Conservation (phyloP, 768 basidiomycete species). For the Tulasnella sp. region DNA sequence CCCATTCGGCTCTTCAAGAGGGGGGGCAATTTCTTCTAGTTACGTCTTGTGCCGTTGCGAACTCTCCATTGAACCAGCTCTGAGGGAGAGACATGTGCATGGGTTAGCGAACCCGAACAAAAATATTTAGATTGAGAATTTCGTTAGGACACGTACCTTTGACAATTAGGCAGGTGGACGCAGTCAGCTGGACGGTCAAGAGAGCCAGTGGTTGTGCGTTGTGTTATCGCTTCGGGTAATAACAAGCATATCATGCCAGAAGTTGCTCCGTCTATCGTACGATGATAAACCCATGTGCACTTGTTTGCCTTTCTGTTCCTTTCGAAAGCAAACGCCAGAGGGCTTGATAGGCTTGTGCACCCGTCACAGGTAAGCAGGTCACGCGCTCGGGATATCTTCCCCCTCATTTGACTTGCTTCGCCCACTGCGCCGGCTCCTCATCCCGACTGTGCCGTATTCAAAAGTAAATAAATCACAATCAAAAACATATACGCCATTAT, state of each 20-base stretch:
- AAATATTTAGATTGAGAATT: background rate
- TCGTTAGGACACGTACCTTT: no score
- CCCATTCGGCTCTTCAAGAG: background rate
- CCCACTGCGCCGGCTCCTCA: slow-evolving; percentile 2
- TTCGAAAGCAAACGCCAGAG: background rate
- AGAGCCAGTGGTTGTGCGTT: background rate
- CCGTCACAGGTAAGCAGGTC: background rate
- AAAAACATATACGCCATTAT: background rate
- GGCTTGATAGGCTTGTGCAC: background rate
- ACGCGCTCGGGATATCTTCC: background rate
- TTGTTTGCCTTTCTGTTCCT: background rate
- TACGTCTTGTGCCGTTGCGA: background rate
- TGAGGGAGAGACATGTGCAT: background rate
- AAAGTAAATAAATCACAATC: background rate
- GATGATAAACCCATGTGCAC: background rate
- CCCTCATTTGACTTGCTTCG: background rate
- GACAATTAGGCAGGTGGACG: background rate
- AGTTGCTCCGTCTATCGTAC: background rate
- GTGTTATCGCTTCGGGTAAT: background rate
- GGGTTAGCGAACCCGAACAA: no score
- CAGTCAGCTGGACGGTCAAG: background rate
- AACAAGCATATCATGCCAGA: no score
- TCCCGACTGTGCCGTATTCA: background rate
- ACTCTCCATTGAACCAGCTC: background rate
- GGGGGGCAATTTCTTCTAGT: background rate